Evolutionary conservation across 345 rosid genomes (phyloP), one percentile per base, ranked within the genome.

Genomic region (Salix arbutifolia): DNA sequence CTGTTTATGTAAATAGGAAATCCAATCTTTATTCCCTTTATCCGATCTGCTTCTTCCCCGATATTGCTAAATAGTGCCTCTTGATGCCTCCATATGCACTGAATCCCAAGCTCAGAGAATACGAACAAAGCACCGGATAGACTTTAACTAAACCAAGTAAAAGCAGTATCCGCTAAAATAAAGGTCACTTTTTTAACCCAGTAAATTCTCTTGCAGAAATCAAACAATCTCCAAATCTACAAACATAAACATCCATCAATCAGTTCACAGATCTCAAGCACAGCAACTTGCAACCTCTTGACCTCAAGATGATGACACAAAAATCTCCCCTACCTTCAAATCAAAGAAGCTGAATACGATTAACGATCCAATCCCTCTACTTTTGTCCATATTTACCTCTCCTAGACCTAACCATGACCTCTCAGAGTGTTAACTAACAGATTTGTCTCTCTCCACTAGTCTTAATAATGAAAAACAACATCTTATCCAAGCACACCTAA

Each of bases 221-320:
- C 46, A 61, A 71, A 52, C 67, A 73, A 66, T 67, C 31, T 76
- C 79, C 67, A 77, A 23, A 25, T 61, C 69, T 61, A 69, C 62
- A 37, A 35, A 25, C 13, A 69, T 13, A 31, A 18, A 50, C 23
- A 65, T 18, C 71, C 28, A 38, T 52, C 73, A 58, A 25, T 65
- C 48, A 67, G 28, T 30, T 53, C 48, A 70, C 42, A 69, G 40
- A 70, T 25, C 37, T 35, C 66, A 72, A 58, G 72, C 69, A 28
- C 53, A 30, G 53, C 30, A 0, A 26, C 74, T 37, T 30, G 60
- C 35, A 52, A 76, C 78, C 56, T 58, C 67, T 46, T 56, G 9
- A 67, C 52, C 64, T 26, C 28, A 42, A 61, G 58, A 53, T 11
- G 50, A n/a, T 65, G 38, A 58, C 9, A 69, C 58, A 69, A 19